These are phyloP conservation scores for Boletus pseudo-olivaceus DNA, from an alignment of 768 basidiomycete species.

Conservation along the genomic window DNA sequence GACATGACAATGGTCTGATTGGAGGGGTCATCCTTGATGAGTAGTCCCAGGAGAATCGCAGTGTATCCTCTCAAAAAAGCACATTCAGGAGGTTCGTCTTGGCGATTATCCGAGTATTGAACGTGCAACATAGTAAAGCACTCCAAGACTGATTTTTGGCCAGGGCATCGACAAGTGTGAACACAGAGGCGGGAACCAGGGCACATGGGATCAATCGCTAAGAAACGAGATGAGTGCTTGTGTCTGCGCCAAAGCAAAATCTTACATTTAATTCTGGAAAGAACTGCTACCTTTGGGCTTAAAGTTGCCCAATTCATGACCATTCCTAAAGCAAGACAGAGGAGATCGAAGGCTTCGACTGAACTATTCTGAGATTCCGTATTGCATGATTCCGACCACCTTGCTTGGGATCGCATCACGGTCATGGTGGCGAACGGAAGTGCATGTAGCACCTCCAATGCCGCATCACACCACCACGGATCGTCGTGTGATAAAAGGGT, in stretches of 20 bases:
- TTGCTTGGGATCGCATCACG: constrained; percentile 39
- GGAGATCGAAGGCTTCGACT: constrained; percentile 55
- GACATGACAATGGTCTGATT: constrained; percentile 34
- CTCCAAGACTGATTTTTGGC: constrained; percentile 43
- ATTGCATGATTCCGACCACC: constrained; percentile 14
- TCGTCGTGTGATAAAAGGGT: constrained; percentile 69
- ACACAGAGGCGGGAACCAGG: constrained; percentile 46
- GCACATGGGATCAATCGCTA: constrained; percentile 55
- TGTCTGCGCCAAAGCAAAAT: not conserved
- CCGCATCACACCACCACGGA: constrained; percentile 48
- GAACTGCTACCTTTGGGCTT: constrained; percentile 44
- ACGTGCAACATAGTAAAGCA: constrained; percentile 50
- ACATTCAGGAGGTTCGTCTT: constrained; percentile 33
- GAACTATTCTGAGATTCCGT: constrained; percentile 11
- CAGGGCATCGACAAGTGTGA: constrained; percentile 50
- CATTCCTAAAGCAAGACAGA: constrained; percentile 73
- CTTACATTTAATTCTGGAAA: constrained; percentile 51
- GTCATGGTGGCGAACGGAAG: constrained; percentile 48
- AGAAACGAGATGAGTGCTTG: not conserved
- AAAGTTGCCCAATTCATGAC: constrained; percentile 73
- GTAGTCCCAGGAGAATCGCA: constrained; percentile 65
- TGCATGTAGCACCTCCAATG: constrained; percentile 45
- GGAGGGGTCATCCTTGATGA: constrained; percentile 34
- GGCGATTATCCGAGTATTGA: constrained; percentile 28
- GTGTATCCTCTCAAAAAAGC: constrained; percentile 69